Conservation (phyloP, 2,329 filamentous ascomycete species). For the Fusarium sp. region DNA sequence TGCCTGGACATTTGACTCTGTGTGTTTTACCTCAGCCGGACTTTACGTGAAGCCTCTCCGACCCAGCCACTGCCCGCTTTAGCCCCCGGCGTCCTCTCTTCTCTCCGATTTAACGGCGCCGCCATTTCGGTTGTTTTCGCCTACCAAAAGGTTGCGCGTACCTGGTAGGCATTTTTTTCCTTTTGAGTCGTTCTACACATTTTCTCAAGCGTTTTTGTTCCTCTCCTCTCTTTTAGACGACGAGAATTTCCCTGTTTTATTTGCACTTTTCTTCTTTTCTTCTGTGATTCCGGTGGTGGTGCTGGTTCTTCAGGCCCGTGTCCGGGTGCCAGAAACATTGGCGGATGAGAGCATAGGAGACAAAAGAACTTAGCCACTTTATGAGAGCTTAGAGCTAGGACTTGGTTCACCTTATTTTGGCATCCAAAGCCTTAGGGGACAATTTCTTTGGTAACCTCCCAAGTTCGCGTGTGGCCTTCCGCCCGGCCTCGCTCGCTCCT, state of each 20-base stretch:
- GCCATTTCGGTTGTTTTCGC: conserved; percentile 32
- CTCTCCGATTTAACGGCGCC: conserved; percentile 33
- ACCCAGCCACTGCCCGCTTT: conserved; percentile 23
- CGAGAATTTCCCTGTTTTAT: background rate
- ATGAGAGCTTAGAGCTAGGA: background rate
- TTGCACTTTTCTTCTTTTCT: conserved; percentile 3
- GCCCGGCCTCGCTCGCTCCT: conserved; percentile 36
- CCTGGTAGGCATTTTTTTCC: background rate
- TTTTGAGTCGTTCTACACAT: background rate
- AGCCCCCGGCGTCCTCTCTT: conserved; percentile 27
- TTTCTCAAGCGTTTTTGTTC: background rate
- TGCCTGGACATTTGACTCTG: conserved; percentile 11
- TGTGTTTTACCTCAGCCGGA: conserved; percentile 29
- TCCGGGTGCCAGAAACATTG: background rate
- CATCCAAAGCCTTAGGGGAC: background rate
- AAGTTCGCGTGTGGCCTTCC: conserved; percentile 34
- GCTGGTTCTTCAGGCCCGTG: conserved; percentile 21
- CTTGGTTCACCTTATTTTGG: background rate
- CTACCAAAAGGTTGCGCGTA: conserved; percentile 20
- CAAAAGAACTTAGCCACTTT: background rate
- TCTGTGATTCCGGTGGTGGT: conserved; percentile 12
- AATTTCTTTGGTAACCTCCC: background rate
- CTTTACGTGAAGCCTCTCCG: conserved; percentile 17
- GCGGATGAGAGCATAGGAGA: background rate
- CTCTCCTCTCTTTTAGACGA: background rate